Percentiles rank a stretch among this genome's conserved stretches.
Evolutionary conservation across 2,329 filamentous ascomycete genomes (phyloP).

Genomic region (Colletotrichum karsti): DNA sequence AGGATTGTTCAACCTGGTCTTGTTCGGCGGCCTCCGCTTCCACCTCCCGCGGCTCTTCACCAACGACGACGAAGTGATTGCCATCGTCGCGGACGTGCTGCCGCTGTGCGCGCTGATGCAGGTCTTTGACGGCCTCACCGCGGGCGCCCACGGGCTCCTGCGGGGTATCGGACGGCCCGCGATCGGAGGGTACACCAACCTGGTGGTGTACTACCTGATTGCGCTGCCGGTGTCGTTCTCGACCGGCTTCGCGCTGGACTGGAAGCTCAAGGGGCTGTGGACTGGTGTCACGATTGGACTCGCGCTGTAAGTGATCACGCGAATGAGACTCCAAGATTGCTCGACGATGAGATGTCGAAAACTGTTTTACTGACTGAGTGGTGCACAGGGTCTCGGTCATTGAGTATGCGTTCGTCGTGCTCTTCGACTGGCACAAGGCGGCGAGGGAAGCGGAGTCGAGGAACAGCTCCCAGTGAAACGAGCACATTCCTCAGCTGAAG

Average conservation of each 20-base stretch:
- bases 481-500: slow-evolving; percentile 43
- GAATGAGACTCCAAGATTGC: neutral
- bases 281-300: slow-evolving; percentile 79
- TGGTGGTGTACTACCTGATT: slow-evolving; percentile 86
- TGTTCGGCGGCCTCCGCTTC: slow-evolving; percentile 75
- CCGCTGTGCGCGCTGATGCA: slow-evolving; percentile 90
- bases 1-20: slow-evolving; percentile 79
- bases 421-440: slow-evolving; percentile 63
- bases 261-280: slow-evolving; percentile 86
- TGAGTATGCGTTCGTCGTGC: slow-evolving; percentile 61
- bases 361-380: neutral
- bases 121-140: slow-evolving; percentile 83
- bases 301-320: slow-evolving; percentile 58
- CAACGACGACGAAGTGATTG: slow-evolving; percentile 74
- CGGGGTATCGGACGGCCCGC: slow-evolving; percentile 89
- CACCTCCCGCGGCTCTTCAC: slow-evolving; percentile 83
- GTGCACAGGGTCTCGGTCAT: slow-evolving; percentile 57
- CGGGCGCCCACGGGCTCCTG: slow-evolving; percentile 84
- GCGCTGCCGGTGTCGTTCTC: slow-evolving; percentile 86
- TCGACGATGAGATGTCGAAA: slow-evolving; percentile 16
- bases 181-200: slow-evolving; percentile 87
- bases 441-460: slow-evolving; percentile 61
- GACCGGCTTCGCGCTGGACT: slow-evolving; percentile 78
- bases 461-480: slow-evolving; percentile 45
- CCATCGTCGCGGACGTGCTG: slow-evolving; percentile 73